Evolutionary conservation across 2,329 filamentous ascomycete species (phyloP).

Genomic region (Calonectria fujianensis): DNA sequence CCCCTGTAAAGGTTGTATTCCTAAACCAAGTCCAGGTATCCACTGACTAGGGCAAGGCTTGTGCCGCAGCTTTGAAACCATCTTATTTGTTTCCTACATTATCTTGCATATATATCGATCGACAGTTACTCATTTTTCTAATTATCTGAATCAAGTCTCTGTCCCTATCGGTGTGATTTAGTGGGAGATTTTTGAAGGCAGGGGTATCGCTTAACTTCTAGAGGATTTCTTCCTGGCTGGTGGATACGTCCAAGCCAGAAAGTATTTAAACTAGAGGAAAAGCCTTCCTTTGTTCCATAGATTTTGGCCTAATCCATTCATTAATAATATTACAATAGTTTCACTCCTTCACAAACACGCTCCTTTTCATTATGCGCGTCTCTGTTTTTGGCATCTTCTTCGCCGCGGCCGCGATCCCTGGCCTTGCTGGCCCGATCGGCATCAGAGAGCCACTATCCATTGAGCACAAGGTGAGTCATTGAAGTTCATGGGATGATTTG

Average conservation of each 20-base stretch:
- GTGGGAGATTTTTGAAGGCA: background rate
- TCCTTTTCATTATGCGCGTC: background rate
- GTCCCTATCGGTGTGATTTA: background rate
- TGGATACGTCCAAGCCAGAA: background rate
- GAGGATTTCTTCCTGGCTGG: background rate
- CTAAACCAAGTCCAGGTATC: background rate
- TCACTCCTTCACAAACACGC: background rate
- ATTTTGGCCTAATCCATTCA: background rate
- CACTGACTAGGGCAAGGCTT: background rate
- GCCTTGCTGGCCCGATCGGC: background rate
- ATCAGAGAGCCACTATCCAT: background rate
- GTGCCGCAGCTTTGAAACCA: background rate
- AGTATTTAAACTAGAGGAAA: background rate
- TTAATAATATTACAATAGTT: background rate
- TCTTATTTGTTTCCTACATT: background rate
- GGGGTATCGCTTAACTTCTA: background rate
- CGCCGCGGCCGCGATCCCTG: background rate
- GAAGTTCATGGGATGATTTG: background rate
- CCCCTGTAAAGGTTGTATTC: background rate
- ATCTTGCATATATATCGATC: background rate
- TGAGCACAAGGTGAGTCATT: background rate
- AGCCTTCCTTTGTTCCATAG: background rate
- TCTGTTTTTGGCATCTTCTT: background rate
- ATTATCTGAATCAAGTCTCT: background rate
- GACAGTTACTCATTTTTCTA: background rate